Percentiles rank a stretch among this genome's conserved stretches.
These are phyloP conservation scores for Lecanicillium sp. DNA, from an alignment of 2,329 filamentous ascomycete species.

Conservation along the genomic window DNA sequence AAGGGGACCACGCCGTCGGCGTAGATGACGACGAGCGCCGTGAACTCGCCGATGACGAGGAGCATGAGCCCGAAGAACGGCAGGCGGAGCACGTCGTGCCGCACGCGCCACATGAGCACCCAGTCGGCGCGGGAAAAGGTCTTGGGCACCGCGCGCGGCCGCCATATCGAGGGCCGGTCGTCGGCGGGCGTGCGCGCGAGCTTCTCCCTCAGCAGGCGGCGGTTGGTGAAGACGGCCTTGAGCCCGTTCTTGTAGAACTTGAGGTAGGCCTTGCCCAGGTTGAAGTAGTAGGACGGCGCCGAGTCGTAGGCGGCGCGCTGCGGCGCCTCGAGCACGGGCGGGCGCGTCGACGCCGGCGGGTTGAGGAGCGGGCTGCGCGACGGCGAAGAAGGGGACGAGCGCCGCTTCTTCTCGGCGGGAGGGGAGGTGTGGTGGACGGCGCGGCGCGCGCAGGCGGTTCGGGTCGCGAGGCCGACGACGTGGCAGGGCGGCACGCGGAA, in stretches of 20 bases:
- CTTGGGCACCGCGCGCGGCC: slow-evolving; percentile 27
- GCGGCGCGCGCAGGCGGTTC: slow-evolving; percentile 8
- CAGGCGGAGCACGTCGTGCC: slow-evolving; percentile 68
- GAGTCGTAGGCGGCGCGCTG: slow-evolving; percentile 35
- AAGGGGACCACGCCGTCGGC: slow-evolving; percentile 67
- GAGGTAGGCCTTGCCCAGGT: slow-evolving; percentile 68
- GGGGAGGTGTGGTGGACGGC: slow-evolving; percentile 16
- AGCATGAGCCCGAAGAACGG: slow-evolving; percentile 73
- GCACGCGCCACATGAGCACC: slow-evolving; percentile 62
- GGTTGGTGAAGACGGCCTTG: slow-evolving; percentile 66
- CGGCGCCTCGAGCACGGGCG: slow-evolving; percentile 62
- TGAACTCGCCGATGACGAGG: slow-evolving; percentile 77
- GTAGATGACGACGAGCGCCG: slow-evolving; percentile 69
- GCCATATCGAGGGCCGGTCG: slow-evolving; percentile 41
- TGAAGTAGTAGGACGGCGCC: slow-evolving; percentile 43
- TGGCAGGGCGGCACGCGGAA: slow-evolving; percentile 7
- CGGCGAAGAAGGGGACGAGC: neutral
- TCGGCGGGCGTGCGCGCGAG: slow-evolving; percentile 42
- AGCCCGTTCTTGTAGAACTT: slow-evolving; percentile 85
- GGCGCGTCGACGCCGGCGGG: slow-evolving; percentile 65
- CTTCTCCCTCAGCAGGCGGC: slow-evolving; percentile 42
- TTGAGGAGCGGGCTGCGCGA: slow-evolving; percentile 48
- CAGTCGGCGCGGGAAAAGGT: slow-evolving; percentile 57
- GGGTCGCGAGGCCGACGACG: slow-evolving; percentile 1
- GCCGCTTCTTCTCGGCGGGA: neutral